Base-by-base conservation (phyloP, 805 yeast species). In the Kodamaea lidongshanica region DNA sequence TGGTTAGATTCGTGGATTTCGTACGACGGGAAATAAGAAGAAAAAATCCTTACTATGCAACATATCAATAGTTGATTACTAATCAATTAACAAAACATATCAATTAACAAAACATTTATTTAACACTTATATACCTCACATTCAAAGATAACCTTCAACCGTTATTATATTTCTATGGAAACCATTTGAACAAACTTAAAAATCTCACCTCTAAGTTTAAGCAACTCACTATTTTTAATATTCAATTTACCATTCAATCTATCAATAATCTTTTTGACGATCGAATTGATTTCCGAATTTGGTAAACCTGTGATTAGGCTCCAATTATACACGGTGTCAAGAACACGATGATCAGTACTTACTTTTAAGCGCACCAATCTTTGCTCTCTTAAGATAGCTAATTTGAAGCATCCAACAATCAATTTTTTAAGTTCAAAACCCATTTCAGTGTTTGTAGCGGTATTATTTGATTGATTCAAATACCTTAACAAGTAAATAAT, bases 401-500 rank as follows among this genome's bases (percentile, higher is more conserved):
- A 44, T 34, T 61, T 60, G 39, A 59, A 56, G 38, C 70, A 64
- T 4, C 67, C 70, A 22, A 63, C 45, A 23, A 65, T 56, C 38
- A 64, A 56, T 37, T 62, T 59, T 39, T 53, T 56, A 29, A 63
- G 48, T 14, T 57, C 58, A 42, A 57, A 63, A 19, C 61, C 68
- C 70, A 64, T 64, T 18, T 58, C 66, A 25, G 53, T 61, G 42
- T 58, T 61, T 40, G 58, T 61, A 18, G 65, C 67, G 35, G 53
- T 60, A 37, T 65, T 65, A 38, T 65, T 65, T 16, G 67, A 56
- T 41, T 65, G 70, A 37, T 65, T 65, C 34, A 65, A 54, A 39
- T 65, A 65, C 32, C 70, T 46, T 36, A 65, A 56, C 33, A 65
- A 52, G 43, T 65, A 65, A 29, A 65, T 57, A 25, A 65, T 61